Evolutionary conservation across 176 grass and related monocot species (phyloP).

Genomic region (Oryza officinalis): DNA sequence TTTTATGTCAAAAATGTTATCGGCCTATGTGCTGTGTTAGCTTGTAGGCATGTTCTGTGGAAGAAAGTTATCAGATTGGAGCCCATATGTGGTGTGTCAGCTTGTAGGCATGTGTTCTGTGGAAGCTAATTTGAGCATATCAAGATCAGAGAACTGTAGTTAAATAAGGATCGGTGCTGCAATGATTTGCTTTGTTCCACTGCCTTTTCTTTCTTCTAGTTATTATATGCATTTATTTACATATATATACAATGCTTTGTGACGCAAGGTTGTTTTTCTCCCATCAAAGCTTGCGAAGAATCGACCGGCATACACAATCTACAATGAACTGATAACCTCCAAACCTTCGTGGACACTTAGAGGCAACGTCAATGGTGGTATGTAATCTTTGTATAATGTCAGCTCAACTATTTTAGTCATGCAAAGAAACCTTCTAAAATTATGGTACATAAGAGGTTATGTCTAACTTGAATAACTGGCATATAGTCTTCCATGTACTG

Average conservation of each 20-base stretch:
- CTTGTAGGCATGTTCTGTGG: background rate
- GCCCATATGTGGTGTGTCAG: background rate
- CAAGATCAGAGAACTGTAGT: background rate
- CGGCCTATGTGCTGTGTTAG: background rate
- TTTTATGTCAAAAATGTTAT: background rate
- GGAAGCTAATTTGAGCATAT: background rate
- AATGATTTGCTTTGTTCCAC: background rate
- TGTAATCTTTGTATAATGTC: background rate
- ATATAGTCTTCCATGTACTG: background rate
- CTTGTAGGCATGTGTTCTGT: background rate
- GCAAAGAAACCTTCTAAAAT: conserved; percentile 6
- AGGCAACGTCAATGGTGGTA: conserved; percentile 41
- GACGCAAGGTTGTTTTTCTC: conserved; percentile 5
- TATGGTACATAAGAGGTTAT: background rate
- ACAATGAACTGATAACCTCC: conserved; percentile 35
- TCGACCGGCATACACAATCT: conserved; percentile 31
- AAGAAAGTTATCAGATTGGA: background rate
- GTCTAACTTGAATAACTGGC: background rate
- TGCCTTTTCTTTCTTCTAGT: background rate
- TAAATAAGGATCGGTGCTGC: background rate
- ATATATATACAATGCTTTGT: too few relatives aligned
- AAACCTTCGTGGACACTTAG: conserved; percentile 23
- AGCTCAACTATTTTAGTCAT: background rate
- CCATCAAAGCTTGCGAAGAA: conserved; percentile 38
- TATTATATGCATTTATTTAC: background rate